These are phyloP conservation scores for Eucalyptus tenuipes DNA, from an alignment of 345 rosid species.

Conservation along the genomic window DNA sequence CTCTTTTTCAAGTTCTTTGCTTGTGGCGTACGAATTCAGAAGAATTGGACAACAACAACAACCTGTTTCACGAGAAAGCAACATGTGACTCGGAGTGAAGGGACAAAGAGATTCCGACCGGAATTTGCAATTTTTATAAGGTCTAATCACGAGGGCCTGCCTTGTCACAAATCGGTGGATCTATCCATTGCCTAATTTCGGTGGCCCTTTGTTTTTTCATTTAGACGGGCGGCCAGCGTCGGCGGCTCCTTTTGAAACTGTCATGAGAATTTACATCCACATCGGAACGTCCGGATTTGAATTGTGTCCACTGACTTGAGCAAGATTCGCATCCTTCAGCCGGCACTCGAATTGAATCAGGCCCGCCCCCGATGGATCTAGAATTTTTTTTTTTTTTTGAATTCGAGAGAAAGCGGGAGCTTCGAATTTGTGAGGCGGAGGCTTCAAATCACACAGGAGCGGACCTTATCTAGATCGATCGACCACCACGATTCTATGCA, in stretches of 20 bases:
- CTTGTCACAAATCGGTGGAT: not conserved
- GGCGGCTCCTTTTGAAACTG: not conserved
- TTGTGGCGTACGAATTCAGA: not conserved
- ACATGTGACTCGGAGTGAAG: not conserved
- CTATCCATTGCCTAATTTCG: not conserved
- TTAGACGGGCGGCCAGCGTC: not conserved
- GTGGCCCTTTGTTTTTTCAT: not conserved
- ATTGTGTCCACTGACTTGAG: rapidly evolving
- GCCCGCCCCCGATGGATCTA: rapidly evolving
- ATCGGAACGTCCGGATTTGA: not conserved
- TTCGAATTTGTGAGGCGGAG: not conserved
- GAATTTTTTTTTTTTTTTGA: not conserved
- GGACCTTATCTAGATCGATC: not conserved
- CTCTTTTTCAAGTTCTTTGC: not conserved
- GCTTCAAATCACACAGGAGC: rapidly evolving
- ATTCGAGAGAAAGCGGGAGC: not conserved
- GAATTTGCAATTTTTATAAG: not conserved
- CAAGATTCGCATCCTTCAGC: too few species aligned
- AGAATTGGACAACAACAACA: not conserved
- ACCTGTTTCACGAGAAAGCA: not conserved
- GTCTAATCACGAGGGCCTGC: not conserved
- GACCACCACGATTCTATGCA: not conserved
- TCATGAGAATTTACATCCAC: rapidly evolving
- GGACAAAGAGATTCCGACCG: not conserved
- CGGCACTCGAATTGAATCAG: not conserved